Evolutionary conservation across 345 rosid genomes (phyloP).

Genomic region (Diplotaxis tenuifolia): DNA sequence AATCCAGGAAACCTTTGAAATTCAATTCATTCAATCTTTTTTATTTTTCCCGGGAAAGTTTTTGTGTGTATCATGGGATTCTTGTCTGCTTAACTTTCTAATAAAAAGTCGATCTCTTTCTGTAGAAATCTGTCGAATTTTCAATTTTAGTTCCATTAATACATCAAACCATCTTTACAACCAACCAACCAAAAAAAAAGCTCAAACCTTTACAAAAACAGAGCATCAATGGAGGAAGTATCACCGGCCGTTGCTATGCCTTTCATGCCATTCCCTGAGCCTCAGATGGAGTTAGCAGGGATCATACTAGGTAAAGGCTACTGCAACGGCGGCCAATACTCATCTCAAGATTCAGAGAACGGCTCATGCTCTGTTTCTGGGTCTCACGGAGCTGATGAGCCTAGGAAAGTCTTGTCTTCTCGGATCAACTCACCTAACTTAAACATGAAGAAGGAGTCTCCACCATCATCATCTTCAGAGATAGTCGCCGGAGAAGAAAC

Average conservation of each 20-base stretch:
- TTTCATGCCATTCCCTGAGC: slow-evolving; percentile 35
- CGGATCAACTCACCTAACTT: slow-evolving; percentile 31
- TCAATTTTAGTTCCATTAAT: slow-evolving; percentile 23
- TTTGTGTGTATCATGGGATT: slow-evolving; percentile 15
- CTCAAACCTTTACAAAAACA: slow-evolving; percentile 1
- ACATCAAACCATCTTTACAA: neutral
- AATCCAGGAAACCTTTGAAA: slow-evolving; percentile 42
- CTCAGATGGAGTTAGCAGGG: slow-evolving; percentile 46
- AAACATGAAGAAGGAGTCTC: slow-evolving; percentile 61
- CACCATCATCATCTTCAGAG: slow-evolving; percentile 27
- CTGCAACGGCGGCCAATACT: slow-evolving; percentile 33
- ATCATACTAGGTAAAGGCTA: slow-evolving; percentile 46
- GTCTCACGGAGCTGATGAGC: slow-evolving; percentile 13
- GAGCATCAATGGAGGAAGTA: slow-evolving; percentile 50
- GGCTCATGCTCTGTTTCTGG: slow-evolving; percentile 43
- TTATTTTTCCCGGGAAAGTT: slow-evolving; percentile 21
- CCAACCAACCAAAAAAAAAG: neutral
- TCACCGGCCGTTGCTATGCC: slow-evolving; percentile 49
- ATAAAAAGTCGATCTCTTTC: slow-evolving; percentile 18
- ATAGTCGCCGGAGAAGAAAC: slow-evolving; percentile 31
- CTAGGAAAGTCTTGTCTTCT: slow-evolving; percentile 23
- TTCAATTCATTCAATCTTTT: slow-evolving; percentile 12
- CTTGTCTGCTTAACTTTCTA: slow-evolving; percentile 26
- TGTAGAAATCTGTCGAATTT: slow-evolving; percentile 34
- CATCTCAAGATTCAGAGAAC: slow-evolving; percentile 36